Base-by-base conservation (phyloP, 352 stramenopile genomes). In the Phytopythium mirpurense region DNA sequence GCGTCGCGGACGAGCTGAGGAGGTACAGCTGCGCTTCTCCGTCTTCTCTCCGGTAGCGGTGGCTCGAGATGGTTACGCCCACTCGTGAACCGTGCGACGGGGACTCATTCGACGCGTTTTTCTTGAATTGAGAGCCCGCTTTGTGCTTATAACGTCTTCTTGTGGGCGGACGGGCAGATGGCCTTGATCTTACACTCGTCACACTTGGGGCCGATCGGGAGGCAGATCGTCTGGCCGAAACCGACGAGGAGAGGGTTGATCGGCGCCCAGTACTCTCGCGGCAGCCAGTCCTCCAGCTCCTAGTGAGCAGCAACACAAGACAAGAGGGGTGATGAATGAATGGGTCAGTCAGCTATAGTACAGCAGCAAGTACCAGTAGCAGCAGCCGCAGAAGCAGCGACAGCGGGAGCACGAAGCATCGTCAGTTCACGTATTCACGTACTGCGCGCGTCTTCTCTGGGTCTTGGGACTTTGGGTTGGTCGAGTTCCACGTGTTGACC, bases 211-310 rank as follows among this genome's bases (percentile, higher is more conserved):
- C 62, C 66, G n/a, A 73, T 67, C 16, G 83, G 72, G 5, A 74
- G 59, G 40, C 87, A 96, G 18, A 97, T 75, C 57, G 97, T 94
- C 65, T 99, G 95, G 6, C 95, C 95, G 65, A 99, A 97, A 21
- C 95, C 95, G 23, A 99, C 96, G 41, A 98, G 87, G 9, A 97
- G 61, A 11, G 89, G 53, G 76, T 98, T 98, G 37, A 98, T 89
- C 0, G 82, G 70, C 2, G 66, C 65, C 96, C 95, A 99, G 44
- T 87, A 65, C 51, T 88, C 75, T 16, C 58, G 70, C 5, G 96
- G 96, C 6, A 99, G 69, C 95, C 95, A 99, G 26, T 91, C 79
- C 71, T 99, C 89, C 12, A 99, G 73, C 52, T 97, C 85, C 63
- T 89, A 14, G 59, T 23, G 15, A 5, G 3, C 7, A 58, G n/a